Evolutionary conservation across 208 protist genomes (phyloP).

Genomic region (Crithidia mellificae): DNA sequence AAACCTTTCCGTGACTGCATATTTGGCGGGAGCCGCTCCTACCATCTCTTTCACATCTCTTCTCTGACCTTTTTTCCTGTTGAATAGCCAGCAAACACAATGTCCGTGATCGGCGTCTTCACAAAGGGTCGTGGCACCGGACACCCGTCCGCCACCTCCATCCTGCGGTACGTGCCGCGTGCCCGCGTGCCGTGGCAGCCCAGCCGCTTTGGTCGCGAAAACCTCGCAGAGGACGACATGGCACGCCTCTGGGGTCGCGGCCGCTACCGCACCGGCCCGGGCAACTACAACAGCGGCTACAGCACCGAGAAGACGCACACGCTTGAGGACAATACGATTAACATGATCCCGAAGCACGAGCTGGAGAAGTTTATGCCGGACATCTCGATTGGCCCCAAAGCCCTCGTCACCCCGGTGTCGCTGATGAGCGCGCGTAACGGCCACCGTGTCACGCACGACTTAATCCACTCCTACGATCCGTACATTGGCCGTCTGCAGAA

Average conservation of each 20-base stretch:
- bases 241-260: conserved; percentile 71
- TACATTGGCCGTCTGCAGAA: conserved; percentile 79
- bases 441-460: conserved; percentile 90
- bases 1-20: background rate
- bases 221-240: conserved; percentile 77
- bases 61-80: no score
- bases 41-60: no score
- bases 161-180: conserved; percentile 85
- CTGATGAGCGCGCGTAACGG: conserved; percentile 88
- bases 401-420: conserved; percentile 87
- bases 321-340: conserved; percentile 76
- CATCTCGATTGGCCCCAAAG: conserved; percentile 82
- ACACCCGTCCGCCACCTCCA: conserved; percentile 58
- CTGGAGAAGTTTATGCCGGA: conserved; percentile 93
- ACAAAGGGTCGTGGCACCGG: conserved; percentile 64
- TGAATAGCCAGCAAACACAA: no score
- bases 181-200: conserved; percentile 88
- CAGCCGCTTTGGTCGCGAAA: conserved; percentile 80
- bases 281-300: conserved; percentile 91
- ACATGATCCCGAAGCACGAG: conserved; percentile 89
- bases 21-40: background rate
- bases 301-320: conserved; percentile 80
- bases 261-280: conserved; percentile 76
- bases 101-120: conserved; percentile 83
- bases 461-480: conserved; percentile 89